A percentile compares a stretch with the other conserved stretches of the same genome.
phyloP scores from a whole-genome alignment of 75 land plant species.

The Cupressus sempervirens region DNA sequence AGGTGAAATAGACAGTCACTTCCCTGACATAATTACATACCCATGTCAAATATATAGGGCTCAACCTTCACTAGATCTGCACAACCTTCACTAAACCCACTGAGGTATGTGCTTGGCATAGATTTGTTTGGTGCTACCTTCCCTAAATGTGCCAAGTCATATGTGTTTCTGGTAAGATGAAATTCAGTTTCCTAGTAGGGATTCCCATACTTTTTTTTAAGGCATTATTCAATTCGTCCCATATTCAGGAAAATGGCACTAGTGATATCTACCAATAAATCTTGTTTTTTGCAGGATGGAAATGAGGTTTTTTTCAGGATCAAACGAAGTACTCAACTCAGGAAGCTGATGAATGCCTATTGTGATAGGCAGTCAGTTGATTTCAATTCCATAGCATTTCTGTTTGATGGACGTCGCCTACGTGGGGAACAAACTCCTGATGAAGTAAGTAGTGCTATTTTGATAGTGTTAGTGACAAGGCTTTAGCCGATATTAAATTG shows the following conservation, averaged over 20 bases:
- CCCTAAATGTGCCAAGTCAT: background rate
- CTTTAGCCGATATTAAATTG: background rate
- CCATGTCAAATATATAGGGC: too few relatives aligned
- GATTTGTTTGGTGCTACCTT: too few relatives aligned
- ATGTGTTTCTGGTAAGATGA: background rate
- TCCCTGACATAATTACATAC: background rate
- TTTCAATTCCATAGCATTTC: conserved; percentile 72
- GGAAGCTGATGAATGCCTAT: conserved; percentile 90
- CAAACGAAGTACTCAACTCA: conserved; percentile 73
- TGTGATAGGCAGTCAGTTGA: conserved; percentile 88
- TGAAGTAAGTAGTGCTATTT: conserved; percentile 36
- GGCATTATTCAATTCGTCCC: background rate
- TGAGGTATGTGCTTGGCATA: background rate
- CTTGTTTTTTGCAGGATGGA: conserved; percentile 58
- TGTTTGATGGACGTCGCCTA: conserved; percentile 87
- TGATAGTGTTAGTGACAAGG: background rate
- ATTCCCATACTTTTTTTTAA: background rate
- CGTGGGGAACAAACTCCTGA: conserved; percentile 92
- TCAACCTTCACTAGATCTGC: background rate
- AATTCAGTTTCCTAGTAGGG: background rate
- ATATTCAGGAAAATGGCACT: background rate
- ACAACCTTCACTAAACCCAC: background rate
- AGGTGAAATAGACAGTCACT: too few relatives aligned
- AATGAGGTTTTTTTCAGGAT: conserved; percentile 94
- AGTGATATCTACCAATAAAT: background rate